Base-by-base conservation (phyloP, 768 basidiomycete genomes). In the Dioszegia hungarica region DNA sequence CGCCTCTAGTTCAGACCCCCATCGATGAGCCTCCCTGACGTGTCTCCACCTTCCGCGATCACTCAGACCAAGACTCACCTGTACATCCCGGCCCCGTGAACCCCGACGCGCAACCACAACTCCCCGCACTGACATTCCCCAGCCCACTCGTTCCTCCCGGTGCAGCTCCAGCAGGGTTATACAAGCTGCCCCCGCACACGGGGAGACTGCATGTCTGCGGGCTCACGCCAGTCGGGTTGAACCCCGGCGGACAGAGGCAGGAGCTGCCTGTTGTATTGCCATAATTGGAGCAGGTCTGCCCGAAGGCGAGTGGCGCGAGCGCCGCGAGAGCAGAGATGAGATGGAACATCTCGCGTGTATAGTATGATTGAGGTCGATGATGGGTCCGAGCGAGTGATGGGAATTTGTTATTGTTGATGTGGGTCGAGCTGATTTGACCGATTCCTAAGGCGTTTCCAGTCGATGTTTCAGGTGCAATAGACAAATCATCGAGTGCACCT, bases 231-330 rank as follows among this genome's bases (percentile, higher is more conserved):
- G 53, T 39, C 31, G 67, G 64, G 38, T 72, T 72, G 60, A 89
- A 90, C 12, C 90, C 90, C 22, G 83, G 81, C 4, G 90, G 90
- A 74, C 92, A 95, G 22, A 80, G 75, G 70, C 91, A 93, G 22
- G 81, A 83, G 59, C 57, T 84, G 37, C 44, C 37, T 24, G 56
- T 48, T 3, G 73, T 63, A 3, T 78, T 67, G 28, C 86, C 89
- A 67, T 84, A 87, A 68, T 91, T 89, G 56, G 83, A 80, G 77
- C 89, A 91, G 53, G 79, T 67, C 19, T 51, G 49, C 6, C 33
- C 49, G 22, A n/a, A 27, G 15, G n/a, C 36, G 20, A 39, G 34
- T 9, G 29, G 14, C 5, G 45, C 12, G 29, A 46, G 25, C 12
- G 22, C 19, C 37, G 47, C 11, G 36, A 33, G 43, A 22, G 43